Evolutionary conservation across 306 rosid species (phyloP), one percentile per base, ranked within the genome.

Genomic region (Pyrus pyrifolia): DNA sequence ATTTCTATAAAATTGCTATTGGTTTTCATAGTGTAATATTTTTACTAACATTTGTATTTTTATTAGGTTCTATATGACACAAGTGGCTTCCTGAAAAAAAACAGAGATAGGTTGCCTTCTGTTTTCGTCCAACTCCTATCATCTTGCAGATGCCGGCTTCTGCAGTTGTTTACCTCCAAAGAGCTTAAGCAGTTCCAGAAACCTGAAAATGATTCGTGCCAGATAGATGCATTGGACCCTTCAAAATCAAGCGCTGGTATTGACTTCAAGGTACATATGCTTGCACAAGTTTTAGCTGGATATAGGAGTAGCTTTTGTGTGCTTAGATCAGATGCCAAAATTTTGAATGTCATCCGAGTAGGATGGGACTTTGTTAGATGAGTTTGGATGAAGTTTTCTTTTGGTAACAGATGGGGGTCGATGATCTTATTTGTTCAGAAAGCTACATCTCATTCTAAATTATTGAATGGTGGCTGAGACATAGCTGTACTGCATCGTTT

Each of bases 11-110:
- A 61, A 67, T 17, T 74, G 45, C 72, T 25, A 23, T 23, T 45
- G 59, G 31, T 51, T 70, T 78, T 65, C 21, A 73, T 66, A 67
- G 62, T 64, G 58, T 63, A 78, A n/a, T 65, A 65, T 71, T 74
- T 75, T 29, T 69, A 69, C 82, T 83, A 71, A 79, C 51, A 64
- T 73, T 58, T 80, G 63, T 75, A 75, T 51, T 66, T 75, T 67
- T 57, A 68, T 76, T 82, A 96, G 99, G 98, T 96, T 63, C 61
- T 82, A 30, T 96, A 96, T 70, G 98, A 93, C 71, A 91, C 97
- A 67, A 83, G 78, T 61, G 97, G 98, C 46, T 96, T 96, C 82
- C 82, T 91, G 82, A 97, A 88, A 72, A 93, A 93, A 89, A 96
- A 89, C 80, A 87, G 97, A 86, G 97, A 91, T 83, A 80, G 79